Conservation (phyloP, 2,329 filamentous ascomycete genomes). For the Cladosporium velox region DNA sequence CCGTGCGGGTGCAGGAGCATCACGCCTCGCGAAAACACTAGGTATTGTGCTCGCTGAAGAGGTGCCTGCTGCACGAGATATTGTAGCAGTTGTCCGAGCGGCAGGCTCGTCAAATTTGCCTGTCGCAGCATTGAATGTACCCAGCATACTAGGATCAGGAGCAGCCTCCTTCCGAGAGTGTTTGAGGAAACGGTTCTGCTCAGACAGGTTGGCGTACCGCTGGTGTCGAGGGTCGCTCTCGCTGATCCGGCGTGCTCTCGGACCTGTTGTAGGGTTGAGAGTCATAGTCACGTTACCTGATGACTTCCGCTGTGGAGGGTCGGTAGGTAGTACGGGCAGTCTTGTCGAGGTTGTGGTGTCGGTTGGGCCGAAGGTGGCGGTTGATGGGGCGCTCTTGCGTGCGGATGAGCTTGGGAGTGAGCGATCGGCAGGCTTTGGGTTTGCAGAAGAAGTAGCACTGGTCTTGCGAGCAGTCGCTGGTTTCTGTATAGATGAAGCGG, state of each 20-base stretch:
- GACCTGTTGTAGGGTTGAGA: not conserved
- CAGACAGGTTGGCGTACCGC: slow-evolving; percentile 29
- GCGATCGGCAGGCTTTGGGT: not conserved
- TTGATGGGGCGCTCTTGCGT: slow-evolving; percentile 24
- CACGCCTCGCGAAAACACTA: slow-evolving; percentile 21
- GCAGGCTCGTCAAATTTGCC: slow-evolving; percentile 22
- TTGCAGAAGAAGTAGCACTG: not conserved
- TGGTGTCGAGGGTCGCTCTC: slow-evolving; percentile 26
- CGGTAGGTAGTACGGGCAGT: not conserved
- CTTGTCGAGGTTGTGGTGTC: not conserved
- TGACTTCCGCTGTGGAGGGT: slow-evolving; percentile 1
- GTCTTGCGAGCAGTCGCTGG: not conserved
- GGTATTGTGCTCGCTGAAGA: slow-evolving; percentile 4
- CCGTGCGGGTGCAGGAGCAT: slow-evolving; percentile 20
- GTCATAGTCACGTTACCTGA: not conserved
- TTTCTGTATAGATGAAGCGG: slow-evolving; percentile 1
- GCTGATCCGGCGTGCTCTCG: not conserved
- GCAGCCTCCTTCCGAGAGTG: slow-evolving; percentile 31
- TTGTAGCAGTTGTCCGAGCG: not conserved
- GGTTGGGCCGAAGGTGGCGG: not conserved
- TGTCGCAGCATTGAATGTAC: slow-evolving; percentile 34
- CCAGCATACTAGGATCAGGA: slow-evolving; percentile 32
- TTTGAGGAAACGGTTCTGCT: slow-evolving; percentile 29
- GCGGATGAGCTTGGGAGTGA: slow-evolving; percentile 15
- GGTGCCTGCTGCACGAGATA: not conserved